Evolutionary conservation across 306 rosid species (phyloP), one percentile per base, ranked within the genome.

Genomic region (Mimosa pudica): DNA sequence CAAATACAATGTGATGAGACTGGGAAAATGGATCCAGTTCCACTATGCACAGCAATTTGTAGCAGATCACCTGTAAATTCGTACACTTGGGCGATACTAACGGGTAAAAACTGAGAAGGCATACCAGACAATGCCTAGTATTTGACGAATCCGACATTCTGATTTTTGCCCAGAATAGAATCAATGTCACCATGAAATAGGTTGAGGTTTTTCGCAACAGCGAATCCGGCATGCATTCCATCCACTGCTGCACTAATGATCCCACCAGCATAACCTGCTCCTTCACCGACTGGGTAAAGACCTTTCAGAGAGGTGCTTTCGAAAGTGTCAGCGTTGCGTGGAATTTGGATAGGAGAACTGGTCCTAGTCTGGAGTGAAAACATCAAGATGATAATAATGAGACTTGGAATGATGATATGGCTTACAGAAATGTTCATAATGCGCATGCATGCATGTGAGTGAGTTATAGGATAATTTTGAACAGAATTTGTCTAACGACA

Each of bases 251-350:
- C 97, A 82, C 98, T 95, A 60, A 92, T 87, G 71, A 95, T 95
- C 71, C 98, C 98, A 66, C 98, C 98, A 42, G 98, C 98, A 82
- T 95, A 95, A 79, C 98, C 98, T 6, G 98, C 97, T 84, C 98
- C 98, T 85, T 95, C 98, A 7, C 98, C 98, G 65, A 95, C 86
- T 11, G 98, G 98, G 80, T 92, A 92, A 46, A 95, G 90, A 79
- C 98, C 94, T 85, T 86, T 89, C 66, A 95, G 41, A 0, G 92
- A 91, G 45, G 92, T 87, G 92, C 95, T 89, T 85, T 95, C 98
- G 2, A 87, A 95, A 65, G 97, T 87, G 68, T 85, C 88, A 52
- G 33, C 71, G 77, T 75, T 47, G 17, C 98, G 97, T 32, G 95
- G 89, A 84, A 94, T 94, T 78, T 91, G 97, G 79, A 94, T 76